These are phyloP conservation scores for Claviceps arundinis DNA, from an alignment of 2,329 filamentous ascomycete species.

Conservation along the genomic window DNA sequence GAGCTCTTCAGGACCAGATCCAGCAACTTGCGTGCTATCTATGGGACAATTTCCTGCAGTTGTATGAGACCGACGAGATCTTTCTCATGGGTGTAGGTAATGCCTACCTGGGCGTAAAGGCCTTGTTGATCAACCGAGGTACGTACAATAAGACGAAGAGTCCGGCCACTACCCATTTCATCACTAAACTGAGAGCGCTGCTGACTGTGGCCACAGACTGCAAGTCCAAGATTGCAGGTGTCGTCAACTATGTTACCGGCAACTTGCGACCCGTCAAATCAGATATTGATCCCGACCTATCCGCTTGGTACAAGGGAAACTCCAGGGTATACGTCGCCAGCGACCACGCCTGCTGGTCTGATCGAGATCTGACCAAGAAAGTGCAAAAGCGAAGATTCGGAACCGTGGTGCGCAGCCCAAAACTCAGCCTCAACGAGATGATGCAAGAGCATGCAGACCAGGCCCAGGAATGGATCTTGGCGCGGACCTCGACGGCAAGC, in stretches of 20 bases:
- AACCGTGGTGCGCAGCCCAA: slow-evolving; percentile 38
- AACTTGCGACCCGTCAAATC: slow-evolving; percentile 66
- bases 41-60: slow-evolving; percentile 94
- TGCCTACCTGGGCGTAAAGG: slow-evolving; percentile 70
- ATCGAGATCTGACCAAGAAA: slow-evolving; percentile 45
- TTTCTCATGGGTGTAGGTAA: slow-evolving; percentile 84
- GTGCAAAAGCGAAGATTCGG: slow-evolving; percentile 49
- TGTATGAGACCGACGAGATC: slow-evolving; percentile 57
- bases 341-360: slow-evolving; percentile 63
- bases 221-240: slow-evolving; percentile 52
- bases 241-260: slow-evolving; percentile 72
- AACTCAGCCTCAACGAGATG: slow-evolving; percentile 39
- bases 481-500: slow-evolving; percentile 20
- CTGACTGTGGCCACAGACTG: slow-evolving; percentile 31
- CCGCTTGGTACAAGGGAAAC: slow-evolving; percentile 71
- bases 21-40: slow-evolving; percentile 72
- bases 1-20: slow-evolving; percentile 41
- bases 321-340: slow-evolving; percentile 67
- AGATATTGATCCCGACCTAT: slow-evolving; percentile 59
- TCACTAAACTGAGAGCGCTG: background rate
- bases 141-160: slow-evolving; percentile 10
- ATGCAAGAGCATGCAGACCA: slow-evolving; percentile 41
- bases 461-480: slow-evolving; percentile 37
- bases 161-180: background rate
- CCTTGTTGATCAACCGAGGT: slow-evolving; percentile 68